Percentiles rank a stretch among this genome's conserved stretches.
phyloP scores from a whole-genome alignment of 2,329 filamentous ascomycete species.

The Aspergillus jensenii region DNA sequence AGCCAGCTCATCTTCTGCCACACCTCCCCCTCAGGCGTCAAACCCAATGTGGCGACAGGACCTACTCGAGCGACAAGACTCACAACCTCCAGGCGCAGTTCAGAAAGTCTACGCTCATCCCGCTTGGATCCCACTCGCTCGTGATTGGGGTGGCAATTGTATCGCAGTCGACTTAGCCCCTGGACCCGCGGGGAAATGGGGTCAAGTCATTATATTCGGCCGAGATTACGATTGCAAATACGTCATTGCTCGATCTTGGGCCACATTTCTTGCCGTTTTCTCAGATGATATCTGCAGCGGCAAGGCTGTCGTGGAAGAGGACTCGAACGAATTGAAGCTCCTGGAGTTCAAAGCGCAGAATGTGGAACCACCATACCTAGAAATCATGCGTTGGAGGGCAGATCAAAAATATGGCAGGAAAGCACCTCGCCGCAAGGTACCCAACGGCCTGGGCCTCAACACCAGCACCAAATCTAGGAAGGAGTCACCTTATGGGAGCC shows the following conservation, averaged over 20 bases:
- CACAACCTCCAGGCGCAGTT: conserved; percentile 79
- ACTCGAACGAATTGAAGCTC: conserved; percentile 85
- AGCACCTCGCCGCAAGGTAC: conserved; percentile 49
- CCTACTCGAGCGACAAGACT: conserved; percentile 79
- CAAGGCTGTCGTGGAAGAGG: conserved; percentile 91
- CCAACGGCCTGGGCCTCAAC: conserved; percentile 54
- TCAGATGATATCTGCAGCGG: conserved; percentile 89
- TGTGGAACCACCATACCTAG: conserved; percentile 89
- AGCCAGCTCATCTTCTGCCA: conserved; percentile 59
- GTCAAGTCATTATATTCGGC: conserved; percentile 93
- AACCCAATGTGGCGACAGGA: conserved; percentile 80
- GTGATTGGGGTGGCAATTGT: conserved; percentile 99
- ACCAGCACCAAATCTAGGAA: conserved; percentile 47
- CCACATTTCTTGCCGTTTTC: conserved; percentile 77
- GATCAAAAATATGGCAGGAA: conserved; percentile 87
- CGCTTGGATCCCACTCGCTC: conserved; percentile 91
- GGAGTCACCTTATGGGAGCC: conserved; percentile 55
- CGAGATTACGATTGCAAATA: conserved; percentile 99
- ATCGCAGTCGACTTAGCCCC: conserved; percentile 90
- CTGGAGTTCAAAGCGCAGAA: conserved; percentile 86
- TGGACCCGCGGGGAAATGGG: conserved; percentile 87
- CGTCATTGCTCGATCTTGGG: conserved; percentile 90
- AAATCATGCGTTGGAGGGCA: conserved; percentile 90
- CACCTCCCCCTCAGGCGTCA: conserved; percentile 54
- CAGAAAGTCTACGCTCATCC: conserved; percentile 93